Percentiles rank a stretch among this genome's conserved stretches.
Conservation (phyloP, 768 basidiomycete species). For the Naganishia randhawae region DNA sequence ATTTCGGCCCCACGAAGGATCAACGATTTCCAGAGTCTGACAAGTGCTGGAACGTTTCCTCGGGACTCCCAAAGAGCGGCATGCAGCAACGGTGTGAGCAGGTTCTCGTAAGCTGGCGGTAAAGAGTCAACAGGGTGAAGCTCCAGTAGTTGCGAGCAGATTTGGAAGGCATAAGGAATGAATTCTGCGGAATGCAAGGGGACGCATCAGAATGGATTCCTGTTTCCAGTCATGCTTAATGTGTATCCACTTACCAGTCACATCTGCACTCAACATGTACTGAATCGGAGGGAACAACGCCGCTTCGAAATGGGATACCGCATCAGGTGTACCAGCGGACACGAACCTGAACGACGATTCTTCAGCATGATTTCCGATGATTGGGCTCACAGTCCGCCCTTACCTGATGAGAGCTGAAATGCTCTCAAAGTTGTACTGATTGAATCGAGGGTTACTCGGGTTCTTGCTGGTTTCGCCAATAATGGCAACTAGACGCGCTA, state of each 20-base stretch:
- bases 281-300: slow-evolving; percentile 83
- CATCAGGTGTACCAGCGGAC: slow-evolving; percentile 64
- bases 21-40: slow-evolving; percentile 79
- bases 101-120: slow-evolving; percentile 69
- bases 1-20: slow-evolving; percentile 64
- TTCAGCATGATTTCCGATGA: not conserved
- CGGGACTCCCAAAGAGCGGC: slow-evolving; percentile 87
- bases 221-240: not conserved
- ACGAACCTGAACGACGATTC: slow-evolving; percentile 61
- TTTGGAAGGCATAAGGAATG: slow-evolving; percentile 94
- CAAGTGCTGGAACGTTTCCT: slow-evolving; percentile 89
- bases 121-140: slow-evolving; percentile 61
- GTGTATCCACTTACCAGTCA: slow-evolving; percentile 64
- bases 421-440: slow-evolving; percentile 95
- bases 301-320: slow-evolving; percentile 71
- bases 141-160: slow-evolving; percentile 91
- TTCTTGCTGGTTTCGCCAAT: slow-evolving; percentile 87
- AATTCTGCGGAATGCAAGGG: slow-evolving; percentile 62
- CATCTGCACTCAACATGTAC: slow-evolving; percentile 81
- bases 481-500: slow-evolving; percentile 73
- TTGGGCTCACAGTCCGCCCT: slow-evolving; percentile 25
- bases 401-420: slow-evolving; percentile 88
- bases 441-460: slow-evolving; percentile 94
- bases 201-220: slow-evolving; percentile 1
- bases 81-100: slow-evolving; percentile 77